phyloP scores from a whole-genome alignment of 441 rosid genomes.

The Pelargonium australe region DNA sequence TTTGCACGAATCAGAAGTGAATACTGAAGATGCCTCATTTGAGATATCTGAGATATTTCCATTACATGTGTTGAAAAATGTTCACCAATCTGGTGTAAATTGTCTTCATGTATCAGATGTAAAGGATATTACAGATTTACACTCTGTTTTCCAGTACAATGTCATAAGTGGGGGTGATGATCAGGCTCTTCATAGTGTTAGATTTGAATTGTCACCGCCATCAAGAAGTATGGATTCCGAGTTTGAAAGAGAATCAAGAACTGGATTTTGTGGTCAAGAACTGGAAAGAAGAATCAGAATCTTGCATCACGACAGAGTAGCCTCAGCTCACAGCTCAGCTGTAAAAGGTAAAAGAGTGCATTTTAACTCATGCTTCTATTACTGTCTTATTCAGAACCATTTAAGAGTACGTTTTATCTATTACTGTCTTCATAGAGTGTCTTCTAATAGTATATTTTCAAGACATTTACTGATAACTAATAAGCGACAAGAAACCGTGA shows the following conservation, averaged over 20 bases:
- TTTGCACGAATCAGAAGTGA: constrained; percentile 25
- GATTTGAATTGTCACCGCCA: constrained; percentile 30
- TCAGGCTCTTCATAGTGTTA: constrained; percentile 69
- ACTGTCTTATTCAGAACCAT: background rate
- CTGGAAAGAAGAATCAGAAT: constrained; percentile 37
- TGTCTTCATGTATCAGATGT: constrained; percentile 64
- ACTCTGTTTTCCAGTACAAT: constrained; percentile 34
- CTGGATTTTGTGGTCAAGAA: background rate
- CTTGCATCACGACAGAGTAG: constrained; percentile 36
- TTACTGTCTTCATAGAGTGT: background rate
- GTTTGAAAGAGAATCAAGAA: background rate
- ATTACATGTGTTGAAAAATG: constrained; percentile 38
- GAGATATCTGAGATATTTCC: constrained; percentile 57
- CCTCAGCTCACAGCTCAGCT: constrained; percentile 84
- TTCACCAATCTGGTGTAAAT: constrained; percentile 89
- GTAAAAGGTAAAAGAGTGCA: constrained; percentile 55
- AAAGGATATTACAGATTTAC: constrained; percentile 28
- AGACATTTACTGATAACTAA: background rate
- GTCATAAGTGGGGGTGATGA: constrained; percentile 91
- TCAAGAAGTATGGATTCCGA: constrained; percentile 21
- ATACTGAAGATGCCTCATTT: constrained; percentile 28
- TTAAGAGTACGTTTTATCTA: background rate
- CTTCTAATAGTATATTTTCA: background rate
- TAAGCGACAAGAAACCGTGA: too few relatives aligned
- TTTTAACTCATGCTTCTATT: constrained; percentile 1